Evolutionary conservation across 306 rosid species (phyloP).

Genomic region (Ormosia emarginata): DNA sequence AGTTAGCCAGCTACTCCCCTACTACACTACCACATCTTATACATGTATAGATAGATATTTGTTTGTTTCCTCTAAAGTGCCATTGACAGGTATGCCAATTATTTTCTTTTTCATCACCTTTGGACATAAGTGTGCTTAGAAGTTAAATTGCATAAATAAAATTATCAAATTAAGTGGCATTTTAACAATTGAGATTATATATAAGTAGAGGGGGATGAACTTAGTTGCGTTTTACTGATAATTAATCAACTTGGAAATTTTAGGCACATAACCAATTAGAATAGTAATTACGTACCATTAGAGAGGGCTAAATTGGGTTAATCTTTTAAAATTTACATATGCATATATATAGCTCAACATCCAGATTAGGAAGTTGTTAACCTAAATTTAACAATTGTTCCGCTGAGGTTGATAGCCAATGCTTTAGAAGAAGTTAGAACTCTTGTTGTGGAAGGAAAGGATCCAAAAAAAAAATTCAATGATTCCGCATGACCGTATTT

Average conservation of each 20-base stretch:
- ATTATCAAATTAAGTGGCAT: neutral
- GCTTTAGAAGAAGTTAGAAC: neutral
- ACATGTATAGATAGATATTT: neutral
- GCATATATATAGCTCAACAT: neutral
- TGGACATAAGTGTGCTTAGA: too few relatives aligned
- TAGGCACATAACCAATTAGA: neutral
- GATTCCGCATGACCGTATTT: neutral
- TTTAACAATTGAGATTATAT: neutral
- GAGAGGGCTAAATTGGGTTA: neutral
- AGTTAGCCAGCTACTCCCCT: neutral
- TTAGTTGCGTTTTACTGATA: neutral
- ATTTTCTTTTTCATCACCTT: neutral
- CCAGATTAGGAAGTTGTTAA: neutral
- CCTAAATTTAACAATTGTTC: neutral
- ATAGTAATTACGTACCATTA: neutral
- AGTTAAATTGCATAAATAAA: neutral
- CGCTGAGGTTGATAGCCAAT: neutral
- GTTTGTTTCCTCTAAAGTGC: neutral
- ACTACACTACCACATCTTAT: neutral
- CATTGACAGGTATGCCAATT: neutral
- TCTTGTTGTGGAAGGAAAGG: constrained; percentile 32
- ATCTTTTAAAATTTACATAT: neutral
- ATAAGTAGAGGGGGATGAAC: neutral
- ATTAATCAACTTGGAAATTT: neutral
- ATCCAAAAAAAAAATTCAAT: constrained; percentile 2